phyloP scores from a whole-genome alignment of 2,329 filamentous ascomycete species.

The Penicillium sp. region DNA sequence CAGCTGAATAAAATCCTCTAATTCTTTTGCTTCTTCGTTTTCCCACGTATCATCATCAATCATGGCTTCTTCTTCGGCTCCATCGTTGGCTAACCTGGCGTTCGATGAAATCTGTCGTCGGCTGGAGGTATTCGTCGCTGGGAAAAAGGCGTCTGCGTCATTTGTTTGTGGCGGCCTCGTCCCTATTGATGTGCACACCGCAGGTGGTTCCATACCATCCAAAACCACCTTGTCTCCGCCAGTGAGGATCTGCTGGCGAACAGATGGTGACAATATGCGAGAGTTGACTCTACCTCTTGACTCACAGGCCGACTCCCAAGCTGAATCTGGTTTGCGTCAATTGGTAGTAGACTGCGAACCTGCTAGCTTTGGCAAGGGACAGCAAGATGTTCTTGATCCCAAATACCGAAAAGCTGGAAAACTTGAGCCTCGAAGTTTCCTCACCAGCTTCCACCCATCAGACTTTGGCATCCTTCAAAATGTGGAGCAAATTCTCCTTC shows the following conservation, averaged over 20 bases:
- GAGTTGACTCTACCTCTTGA: background rate
- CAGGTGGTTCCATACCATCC: background rate
- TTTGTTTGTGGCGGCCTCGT: background rate
- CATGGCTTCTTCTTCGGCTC: background rate
- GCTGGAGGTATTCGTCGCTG: background rate
- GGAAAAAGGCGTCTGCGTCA: background rate
- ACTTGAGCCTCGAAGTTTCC: slow-evolving; percentile 50
- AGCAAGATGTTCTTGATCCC: slow-evolving; percentile 51
- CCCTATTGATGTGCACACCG: background rate
- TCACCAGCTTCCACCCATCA: slow-evolving; percentile 52
- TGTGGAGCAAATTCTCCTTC: slow-evolving; percentile 48
- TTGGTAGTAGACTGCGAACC: slow-evolving; percentile 40
- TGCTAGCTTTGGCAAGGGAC: slow-evolving; percentile 50
- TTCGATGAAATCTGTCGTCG: background rate
- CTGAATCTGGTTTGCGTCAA: background rate
- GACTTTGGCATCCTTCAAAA: slow-evolving; percentile 52
- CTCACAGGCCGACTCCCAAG: background rate
- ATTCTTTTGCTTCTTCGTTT: too few relatives aligned
- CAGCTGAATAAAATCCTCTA: too few relatives aligned
- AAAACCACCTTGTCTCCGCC: background rate
- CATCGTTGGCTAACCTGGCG: background rate
- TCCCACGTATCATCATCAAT: too few relatives aligned
- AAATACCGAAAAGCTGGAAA: slow-evolving; percentile 53
- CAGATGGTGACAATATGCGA: background rate
- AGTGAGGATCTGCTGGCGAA: background rate